phyloP scores from a whole-genome alignment of 1,284 basidiomycete genomes.

The Microbotryum lychnidis-dioicae region DNA sequence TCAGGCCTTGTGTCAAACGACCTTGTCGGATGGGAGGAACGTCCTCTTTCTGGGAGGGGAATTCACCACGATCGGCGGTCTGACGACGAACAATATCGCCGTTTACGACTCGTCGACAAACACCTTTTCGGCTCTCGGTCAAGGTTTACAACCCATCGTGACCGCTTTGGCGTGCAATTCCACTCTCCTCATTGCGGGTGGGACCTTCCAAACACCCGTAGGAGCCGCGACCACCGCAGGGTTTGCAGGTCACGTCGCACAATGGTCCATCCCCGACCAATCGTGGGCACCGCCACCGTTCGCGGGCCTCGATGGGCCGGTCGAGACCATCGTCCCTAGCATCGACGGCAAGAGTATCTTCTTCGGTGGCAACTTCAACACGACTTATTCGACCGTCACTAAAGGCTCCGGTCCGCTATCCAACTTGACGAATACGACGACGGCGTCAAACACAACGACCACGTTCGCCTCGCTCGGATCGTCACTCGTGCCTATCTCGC shows the following conservation, averaged over 20 bases:
- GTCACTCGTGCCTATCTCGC: constrained; percentile 72
- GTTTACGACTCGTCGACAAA: constrained; percentile 60
- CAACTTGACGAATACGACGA: constrained; percentile 49
- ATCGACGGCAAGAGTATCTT: constrained; percentile 64
- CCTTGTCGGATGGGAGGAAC: constrained; percentile 2
- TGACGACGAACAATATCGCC: constrained; percentile 58
- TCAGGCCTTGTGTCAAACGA: constrained; percentile 35
- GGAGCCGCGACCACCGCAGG: constrained; percentile 34
- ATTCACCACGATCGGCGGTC: constrained; percentile 40
- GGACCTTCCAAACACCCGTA: constrained; percentile 53
- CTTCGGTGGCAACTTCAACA: constrained; percentile 73
- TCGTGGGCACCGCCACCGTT: constrained; percentile 74
- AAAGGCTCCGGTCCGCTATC: constrained; percentile 36
- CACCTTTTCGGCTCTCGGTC: constrained; percentile 61
- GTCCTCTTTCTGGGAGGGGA: constrained; percentile 39
- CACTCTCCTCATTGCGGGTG: constrained; percentile 72
- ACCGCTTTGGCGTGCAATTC: constrained; percentile 74
- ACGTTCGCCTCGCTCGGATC: constrained; percentile 72
- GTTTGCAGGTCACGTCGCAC: constrained; percentile 58
- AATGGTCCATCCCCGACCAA: constrained; percentile 59
- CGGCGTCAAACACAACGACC: constrained; percentile 55
- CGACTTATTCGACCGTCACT: constrained; percentile 23
- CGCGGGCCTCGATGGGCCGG: constrained; percentile 69
- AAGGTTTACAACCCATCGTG: constrained; percentile 68
- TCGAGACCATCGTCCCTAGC: constrained; percentile 68